Base-by-base conservation (phyloP, 2,329 filamentous ascomycete genomes). In the Fusarium continuum region DNA sequence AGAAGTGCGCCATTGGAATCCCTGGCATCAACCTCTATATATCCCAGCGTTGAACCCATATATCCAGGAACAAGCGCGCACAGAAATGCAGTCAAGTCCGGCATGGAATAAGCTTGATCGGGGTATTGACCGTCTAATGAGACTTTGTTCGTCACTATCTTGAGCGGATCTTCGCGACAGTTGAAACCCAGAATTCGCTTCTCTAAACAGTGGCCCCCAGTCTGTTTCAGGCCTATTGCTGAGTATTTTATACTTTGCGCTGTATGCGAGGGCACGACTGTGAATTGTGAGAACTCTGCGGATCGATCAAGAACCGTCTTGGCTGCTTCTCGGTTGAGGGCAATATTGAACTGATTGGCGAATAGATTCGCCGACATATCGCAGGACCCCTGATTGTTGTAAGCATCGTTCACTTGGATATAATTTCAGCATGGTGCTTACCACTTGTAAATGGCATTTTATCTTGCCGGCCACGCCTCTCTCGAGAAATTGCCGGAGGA, bases 301-400 rank as follows among this genome's bases (percentile, higher is more conserved):
- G 43, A 68, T 38, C 47, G 47, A 6, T 55, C 25, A 8, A 69
- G 58, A 8, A 69, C 66, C 5, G 38, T 50, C 28, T 61, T 48
- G 3, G 66, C 66, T 17, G 66, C 66, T 16, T 35, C 28, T 16
- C 38, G 32, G 28, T 69, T 69, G 10, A 69, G 61, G 14, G 64
- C 66, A 26, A 69, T 53, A 23, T 69, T 69, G 55, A 69, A 69
- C 31, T 69, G 66, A 23, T 69, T 69, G 10, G 66, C 64, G 16
- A 69, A 69, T 4, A 69, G 31, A 41, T 69, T 69, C 13, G 53
- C 56, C 10, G 56, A 62, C 35, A 69, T 39, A 14, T 69, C 64
- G 36, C 64, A 69, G 14, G 66, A 68, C 20, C 66, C 66, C 66
- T 69, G 17, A 6, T 3, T 31, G 13, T 22, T 17, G 43, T 62